Conservation (phyloP, 495 filamentous ascomycete genomes). For the Thermochaetoides thermophila region DNA sequence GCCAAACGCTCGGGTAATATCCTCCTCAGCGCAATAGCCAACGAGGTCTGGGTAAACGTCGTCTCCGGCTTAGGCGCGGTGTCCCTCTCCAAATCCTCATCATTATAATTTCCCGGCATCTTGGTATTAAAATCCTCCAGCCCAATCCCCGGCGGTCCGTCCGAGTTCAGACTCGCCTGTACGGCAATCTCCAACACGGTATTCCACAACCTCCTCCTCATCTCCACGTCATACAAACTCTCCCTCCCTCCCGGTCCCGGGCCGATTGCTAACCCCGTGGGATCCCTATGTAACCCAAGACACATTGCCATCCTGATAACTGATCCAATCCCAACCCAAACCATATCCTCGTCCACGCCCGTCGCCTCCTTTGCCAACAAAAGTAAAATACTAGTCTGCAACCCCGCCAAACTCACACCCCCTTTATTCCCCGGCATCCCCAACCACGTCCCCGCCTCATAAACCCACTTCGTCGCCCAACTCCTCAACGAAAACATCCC, state of each 20-base stretch:
- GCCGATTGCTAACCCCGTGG: slow-evolving; percentile 23
- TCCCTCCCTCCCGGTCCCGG: no score
- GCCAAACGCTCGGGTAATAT: slow-evolving; percentile 33
- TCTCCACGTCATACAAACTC: no score
- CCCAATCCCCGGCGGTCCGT: slow-evolving; percentile 36
- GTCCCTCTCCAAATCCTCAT: slow-evolving; percentile 21
- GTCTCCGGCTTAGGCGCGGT: slow-evolving; percentile 14
- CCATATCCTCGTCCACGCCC: slow-evolving; percentile 11
- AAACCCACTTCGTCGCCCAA: slow-evolving; percentile 10
- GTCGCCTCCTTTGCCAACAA: slow-evolving; percentile 10
- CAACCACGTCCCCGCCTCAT: slow-evolving; percentile 15
- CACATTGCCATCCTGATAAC: slow-evolving; percentile 14
- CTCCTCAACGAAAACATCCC: slow-evolving; percentile 11
- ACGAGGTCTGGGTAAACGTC: slow-evolving; percentile 30
- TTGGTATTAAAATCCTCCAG: slow-evolving; percentile 31
- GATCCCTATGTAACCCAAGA: slow-evolving; percentile 16
- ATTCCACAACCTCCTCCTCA: slow-evolving; percentile 49
- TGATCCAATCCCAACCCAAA: slow-evolving; percentile 6
- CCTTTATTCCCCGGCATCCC: slow-evolving; percentile 12
- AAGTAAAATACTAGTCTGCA: slow-evolving; percentile 11
- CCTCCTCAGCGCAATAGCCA: slow-evolving; percentile 29
- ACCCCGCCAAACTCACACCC: slow-evolving; percentile 4
- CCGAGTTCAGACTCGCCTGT: slow-evolving; percentile 37
- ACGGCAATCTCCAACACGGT: slow-evolving; percentile 43
- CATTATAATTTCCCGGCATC: slow-evolving; percentile 33